These are phyloP conservation scores for Phytophthora multivora DNA, from an alignment of 352 stramenopile genomes.

Conservation along the genomic window DNA sequence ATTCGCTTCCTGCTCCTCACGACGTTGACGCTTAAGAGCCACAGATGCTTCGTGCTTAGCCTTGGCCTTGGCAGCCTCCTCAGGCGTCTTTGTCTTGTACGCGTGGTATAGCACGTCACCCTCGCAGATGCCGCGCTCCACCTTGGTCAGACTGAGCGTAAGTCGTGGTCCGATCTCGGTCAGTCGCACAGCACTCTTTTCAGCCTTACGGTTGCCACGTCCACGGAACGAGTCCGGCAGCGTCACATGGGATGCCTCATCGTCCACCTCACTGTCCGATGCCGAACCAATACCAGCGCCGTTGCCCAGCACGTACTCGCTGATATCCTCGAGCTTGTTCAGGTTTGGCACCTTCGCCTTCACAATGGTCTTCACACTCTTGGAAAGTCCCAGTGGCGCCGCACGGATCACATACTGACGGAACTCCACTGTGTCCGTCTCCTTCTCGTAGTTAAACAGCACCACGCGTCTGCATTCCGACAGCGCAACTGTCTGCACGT, in stretches of 20 bases:
- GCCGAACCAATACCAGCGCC: slow-evolving; percentile 74
- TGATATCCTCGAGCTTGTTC: slow-evolving; percentile 95
- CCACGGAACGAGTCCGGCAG: slow-evolving; percentile 93
- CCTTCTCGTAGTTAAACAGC: slow-evolving; percentile 96
- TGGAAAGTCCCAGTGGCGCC: slow-evolving; percentile 92
- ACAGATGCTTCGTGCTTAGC: slow-evolving; percentile 71
- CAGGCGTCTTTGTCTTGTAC: slow-evolving; percentile 87
- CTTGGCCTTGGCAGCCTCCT: slow-evolving; percentile 83
- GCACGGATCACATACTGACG: slow-evolving; percentile 98
- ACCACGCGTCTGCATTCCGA: slow-evolving; percentile 96
- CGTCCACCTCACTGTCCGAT: slow-evolving; percentile 96
- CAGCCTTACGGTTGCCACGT: slow-evolving; percentile 90
- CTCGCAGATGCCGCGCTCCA: slow-evolving; percentile 95
- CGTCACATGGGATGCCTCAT: slow-evolving; percentile 92
- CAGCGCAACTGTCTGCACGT: slow-evolving; percentile 96
- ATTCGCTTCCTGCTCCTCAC: slow-evolving; percentile 90
- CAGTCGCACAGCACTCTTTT: slow-evolving; percentile 95
- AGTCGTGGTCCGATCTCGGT: slow-evolving; percentile 96
- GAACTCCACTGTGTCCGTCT: slow-evolving; percentile 94
- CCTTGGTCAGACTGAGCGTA: slow-evolving; percentile 95
- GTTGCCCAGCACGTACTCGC: slow-evolving; percentile 93
- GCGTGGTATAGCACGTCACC: slow-evolving; percentile 98
- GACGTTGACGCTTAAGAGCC: slow-evolving; percentile 83
- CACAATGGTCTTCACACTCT: slow-evolving; percentile 90
- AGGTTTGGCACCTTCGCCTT: slow-evolving; percentile 95